Percentiles rank a stretch among this genome's conserved stretches.
Conservation (phyloP, 2,329 filamentous ascomycete species). For the Pseudocercospora vitis region DNA sequence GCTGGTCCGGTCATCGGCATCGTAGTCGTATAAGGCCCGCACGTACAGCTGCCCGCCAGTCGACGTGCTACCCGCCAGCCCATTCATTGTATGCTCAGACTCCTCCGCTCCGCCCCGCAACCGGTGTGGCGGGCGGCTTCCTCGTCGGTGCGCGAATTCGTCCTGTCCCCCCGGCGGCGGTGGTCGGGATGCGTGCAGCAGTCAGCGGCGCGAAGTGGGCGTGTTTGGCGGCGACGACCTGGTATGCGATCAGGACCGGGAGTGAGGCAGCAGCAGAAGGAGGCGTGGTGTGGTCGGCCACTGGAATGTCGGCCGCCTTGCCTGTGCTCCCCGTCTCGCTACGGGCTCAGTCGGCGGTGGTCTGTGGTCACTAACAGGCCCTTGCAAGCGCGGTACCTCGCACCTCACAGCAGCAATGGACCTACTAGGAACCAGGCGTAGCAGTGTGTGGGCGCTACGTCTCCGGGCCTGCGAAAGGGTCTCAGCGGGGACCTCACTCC, state of each 20-base stretch:
- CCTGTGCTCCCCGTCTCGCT: conserved; percentile 1
- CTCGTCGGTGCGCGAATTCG: background rate
- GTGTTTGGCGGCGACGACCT: background rate
- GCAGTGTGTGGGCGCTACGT: background rate
- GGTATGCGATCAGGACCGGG: conserved; percentile 1
- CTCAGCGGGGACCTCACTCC: background rate
- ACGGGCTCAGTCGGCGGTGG: background rate
- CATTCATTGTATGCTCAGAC: conserved; percentile 46
- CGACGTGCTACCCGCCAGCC: conserved; percentile 50
- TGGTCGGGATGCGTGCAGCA: background rate
- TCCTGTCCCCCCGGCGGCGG: conserved; percentile 1
- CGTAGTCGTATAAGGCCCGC: conserved; percentile 94
- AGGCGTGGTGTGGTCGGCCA: conserved; percentile 1
- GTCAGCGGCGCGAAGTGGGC: background rate
- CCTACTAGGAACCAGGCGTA: background rate
- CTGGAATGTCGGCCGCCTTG: conserved; percentile 3
- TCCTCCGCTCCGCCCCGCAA: conserved; percentile 5
- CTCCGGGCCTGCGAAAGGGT: background rate
- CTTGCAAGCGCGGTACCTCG: background rate
- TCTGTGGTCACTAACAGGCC: no score
- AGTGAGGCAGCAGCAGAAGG: background rate
- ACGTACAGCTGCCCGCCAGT: conserved; percentile 72
- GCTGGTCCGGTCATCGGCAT: conserved; percentile 94
- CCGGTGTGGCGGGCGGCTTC: background rate
- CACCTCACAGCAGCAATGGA: background rate